A percentile compares a stretch with the other conserved stretches of the same genome.
Evolutionary conservation across 306 rosid species (phyloP).

Genomic region (Ormosia semicastrata): DNA sequence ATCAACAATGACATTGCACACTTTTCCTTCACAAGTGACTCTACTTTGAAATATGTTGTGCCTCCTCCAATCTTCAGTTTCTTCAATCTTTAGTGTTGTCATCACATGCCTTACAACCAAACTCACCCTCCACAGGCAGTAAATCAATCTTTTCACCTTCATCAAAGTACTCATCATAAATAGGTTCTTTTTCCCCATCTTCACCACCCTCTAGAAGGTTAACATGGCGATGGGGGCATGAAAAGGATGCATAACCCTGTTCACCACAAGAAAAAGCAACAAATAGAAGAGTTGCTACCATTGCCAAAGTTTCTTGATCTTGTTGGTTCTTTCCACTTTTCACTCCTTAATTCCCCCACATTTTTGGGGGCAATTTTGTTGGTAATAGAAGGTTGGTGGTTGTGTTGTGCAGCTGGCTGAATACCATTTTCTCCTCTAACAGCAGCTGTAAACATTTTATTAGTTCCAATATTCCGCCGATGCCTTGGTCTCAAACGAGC

Average conservation of each 20-base stretch:
- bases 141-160: no score
- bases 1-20: no score
- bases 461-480: not conserved
- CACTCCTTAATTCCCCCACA: not conserved
- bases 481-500: not conserved
- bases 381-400: not conserved
- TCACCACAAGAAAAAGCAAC: not conserved
- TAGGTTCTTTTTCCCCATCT: no score
- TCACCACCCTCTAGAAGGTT: no score
- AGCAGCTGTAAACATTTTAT: not conserved
- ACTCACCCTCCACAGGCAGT: no score
- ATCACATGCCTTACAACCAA: no score
- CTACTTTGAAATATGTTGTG: no score
- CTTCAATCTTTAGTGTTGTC: no score
- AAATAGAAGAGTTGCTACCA: not conserved
- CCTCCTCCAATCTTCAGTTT: no score
- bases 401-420: not conserved
- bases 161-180: no score
- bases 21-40: no score
- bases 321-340: not conserved
- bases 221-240: no score
- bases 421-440: not conserved
- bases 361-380: not conserved
- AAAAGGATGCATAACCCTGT: not conserved
- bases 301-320: not conserved